Base-by-base conservation (phyloP, 164 flowering plant species). In the Chimonanthus praecox region DNA sequence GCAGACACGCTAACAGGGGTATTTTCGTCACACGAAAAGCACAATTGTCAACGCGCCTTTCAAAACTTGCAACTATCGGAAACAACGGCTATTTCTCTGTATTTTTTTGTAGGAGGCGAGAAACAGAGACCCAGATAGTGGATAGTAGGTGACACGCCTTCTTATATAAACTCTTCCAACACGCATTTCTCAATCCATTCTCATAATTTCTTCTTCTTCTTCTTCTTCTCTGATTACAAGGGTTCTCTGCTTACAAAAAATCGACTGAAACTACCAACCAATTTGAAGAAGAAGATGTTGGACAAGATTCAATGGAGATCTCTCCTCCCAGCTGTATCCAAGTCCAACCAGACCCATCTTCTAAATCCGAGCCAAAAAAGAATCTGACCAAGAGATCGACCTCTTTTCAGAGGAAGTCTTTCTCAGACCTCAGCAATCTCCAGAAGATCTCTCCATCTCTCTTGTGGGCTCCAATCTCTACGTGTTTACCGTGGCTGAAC, bases 391-490 rank as follows among this genome's bases (percentile, higher is more conserved):
- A 5, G 7, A 85, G 74, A 3, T 80, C 76, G 18, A 67, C 10
- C 7, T 82, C 88, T 7, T 68, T 72, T 46, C 83, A 64, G 64
- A 85, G 97, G 71, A 0, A 87, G 18, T 89, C 89, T 0, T 68
- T 88, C 1, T 85, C 92, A 0, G 97, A 89, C 66, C 10, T 90
- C 7, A 90, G 91, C 64, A 65, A 78, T 84, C 92, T 7, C 72
- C 86, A 9, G 85, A 78, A 20, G 94, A 88, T 44, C 76, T 92
- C 9, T 89, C 96, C 0, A 85, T 49, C 58, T 87, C 90, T 6
- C 80, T 86, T 18, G 67, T 86, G 4, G 86, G 87, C 3, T 79
- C 89, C 4, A 85, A 85, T 72, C 84, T 91, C 64, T 88, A 88
- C 50, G 54, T 81, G 7, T 92, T 92, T 73, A 88, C 87, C 0